Conservation (phyloP, 768 basidiomycete genomes). For the Astraeus odoratus region DNA sequence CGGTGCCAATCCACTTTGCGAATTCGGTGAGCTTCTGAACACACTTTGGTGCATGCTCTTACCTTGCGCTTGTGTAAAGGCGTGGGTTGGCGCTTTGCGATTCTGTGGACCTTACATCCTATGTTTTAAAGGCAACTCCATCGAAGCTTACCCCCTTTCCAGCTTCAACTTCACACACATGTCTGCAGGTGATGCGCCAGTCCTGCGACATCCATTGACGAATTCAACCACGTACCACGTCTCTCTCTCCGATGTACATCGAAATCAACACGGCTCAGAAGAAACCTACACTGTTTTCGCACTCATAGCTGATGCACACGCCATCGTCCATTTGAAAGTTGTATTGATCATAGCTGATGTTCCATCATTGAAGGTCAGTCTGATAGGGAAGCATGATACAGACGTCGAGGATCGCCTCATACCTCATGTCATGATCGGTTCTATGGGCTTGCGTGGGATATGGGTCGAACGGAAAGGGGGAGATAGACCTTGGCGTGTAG, state of each 20-base stretch:
- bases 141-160: constrained; percentile 34
- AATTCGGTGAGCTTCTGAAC: constrained; percentile 23
- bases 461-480: constrained; percentile 17
- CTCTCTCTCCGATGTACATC: constrained; percentile 35
- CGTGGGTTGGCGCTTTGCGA: constrained; percentile 35
- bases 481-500: constrained; percentile 13
- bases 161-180: constrained; percentile 9
- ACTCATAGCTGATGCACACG: constrained; percentile 36
- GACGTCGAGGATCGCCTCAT: constrained; percentile 5
- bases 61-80: constrained; percentile 25
- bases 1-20: constrained; percentile 16
- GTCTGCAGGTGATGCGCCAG: constrained; percentile 6
- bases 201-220: constrained; percentile 18
- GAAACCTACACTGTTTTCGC: constrained; percentile 32
- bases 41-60: not conserved
- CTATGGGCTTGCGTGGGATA: constrained; percentile 16
- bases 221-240: constrained; percentile 31
- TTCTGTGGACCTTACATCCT: constrained; percentile 46
- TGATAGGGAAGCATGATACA: constrained; percentile 21
- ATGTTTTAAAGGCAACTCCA: constrained; percentile 42
- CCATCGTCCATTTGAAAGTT: constrained; percentile 45
- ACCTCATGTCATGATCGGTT: constrained; percentile 13
- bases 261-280: constrained; percentile 27
- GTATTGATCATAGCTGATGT: constrained; percentile 19
- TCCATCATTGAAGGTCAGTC: constrained; percentile 33